Conservation (phyloP, 192 early-diverging fungal genomes). For the Diversispora eburnea region DNA sequence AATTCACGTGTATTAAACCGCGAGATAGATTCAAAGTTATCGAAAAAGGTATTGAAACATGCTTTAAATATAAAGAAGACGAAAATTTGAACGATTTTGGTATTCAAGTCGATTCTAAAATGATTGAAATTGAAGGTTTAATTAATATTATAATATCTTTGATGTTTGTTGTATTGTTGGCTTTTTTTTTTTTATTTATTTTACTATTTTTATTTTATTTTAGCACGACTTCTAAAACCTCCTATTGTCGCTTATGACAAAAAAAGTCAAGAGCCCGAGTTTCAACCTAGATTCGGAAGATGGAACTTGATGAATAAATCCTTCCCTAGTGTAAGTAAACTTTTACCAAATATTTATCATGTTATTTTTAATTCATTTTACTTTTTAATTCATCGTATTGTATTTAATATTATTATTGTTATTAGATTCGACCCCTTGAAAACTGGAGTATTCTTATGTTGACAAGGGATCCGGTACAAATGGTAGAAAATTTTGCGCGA, state of each 20-base stretch:
- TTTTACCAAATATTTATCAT: neutral
- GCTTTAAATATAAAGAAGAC: slow-evolving; percentile 11
- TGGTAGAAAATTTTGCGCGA: neutral
- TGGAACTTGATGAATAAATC: neutral
- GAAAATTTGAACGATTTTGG: slow-evolving; percentile 8
- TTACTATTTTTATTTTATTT: neutral
- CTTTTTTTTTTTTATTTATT: neutral
- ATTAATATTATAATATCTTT: neutral
- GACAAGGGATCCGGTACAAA: neutral
- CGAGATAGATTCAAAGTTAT: slow-evolving; percentile 2
- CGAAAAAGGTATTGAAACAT: slow-evolving; percentile 3
- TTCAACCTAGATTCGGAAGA: neutral
- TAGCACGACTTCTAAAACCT: slow-evolving; percentile 4
- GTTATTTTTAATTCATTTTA: neutral
- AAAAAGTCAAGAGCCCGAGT: neutral
- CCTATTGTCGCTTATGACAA: slow-evolving; percentile 5
- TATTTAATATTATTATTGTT: neutral
- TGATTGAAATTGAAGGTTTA: slow-evolving; percentile 11
- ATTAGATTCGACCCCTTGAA: neutral
- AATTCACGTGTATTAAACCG: neutral
- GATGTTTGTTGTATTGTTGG: neutral
- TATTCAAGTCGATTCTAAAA: neutral
- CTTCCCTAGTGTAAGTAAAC: neutral
- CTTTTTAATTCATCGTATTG: neutral
- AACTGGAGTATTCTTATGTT: slow-evolving; percentile 20